phyloP scores from a whole-genome alignment of 1,284 basidiomycete species.

The Laetiporus sulphureus region DNA sequence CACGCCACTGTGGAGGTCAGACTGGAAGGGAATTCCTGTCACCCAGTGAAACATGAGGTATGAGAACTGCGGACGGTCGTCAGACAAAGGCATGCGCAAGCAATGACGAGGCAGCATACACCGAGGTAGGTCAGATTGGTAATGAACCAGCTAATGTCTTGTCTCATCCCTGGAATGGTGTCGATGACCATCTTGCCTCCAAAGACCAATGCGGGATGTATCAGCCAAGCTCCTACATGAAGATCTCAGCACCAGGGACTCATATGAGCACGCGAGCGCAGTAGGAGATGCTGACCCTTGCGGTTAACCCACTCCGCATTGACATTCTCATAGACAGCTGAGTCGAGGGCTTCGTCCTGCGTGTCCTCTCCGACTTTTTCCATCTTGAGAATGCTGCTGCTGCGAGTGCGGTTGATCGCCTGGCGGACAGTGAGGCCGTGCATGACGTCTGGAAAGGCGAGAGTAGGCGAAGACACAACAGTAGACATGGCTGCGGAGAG shows the following conservation, averaged over 20 bases:
- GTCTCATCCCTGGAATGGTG: conserved; percentile 89
- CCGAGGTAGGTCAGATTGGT: conserved; percentile 91
- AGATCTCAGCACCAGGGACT: conserved; percentile 1
- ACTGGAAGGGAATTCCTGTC: conserved; percentile 94
- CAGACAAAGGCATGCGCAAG: conserved; percentile 2
- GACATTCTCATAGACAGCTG: conserved; percentile 80
- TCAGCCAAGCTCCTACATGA: conserved; percentile 87
- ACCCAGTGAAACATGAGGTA: conserved; percentile 99
- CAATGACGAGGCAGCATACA: conserved; percentile 43
- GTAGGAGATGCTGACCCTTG: conserved; percentile 64
- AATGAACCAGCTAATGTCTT: conserved; percentile 93
- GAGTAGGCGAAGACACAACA: conserved; percentile 21
- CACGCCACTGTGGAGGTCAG: conserved; percentile 81
- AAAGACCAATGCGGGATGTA: conserved; percentile 91
- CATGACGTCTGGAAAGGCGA: conserved; percentile 20
- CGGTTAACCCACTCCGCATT: conserved; percentile 99
- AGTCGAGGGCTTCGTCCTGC: conserved; percentile 75
- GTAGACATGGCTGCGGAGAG: conserved; percentile 13
- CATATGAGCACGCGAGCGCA: background rate
- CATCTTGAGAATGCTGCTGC: conserved; percentile 81
- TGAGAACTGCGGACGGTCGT: conserved; percentile 54
- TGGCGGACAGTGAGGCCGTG: conserved; percentile 22
- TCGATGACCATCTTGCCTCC: conserved; percentile 91
- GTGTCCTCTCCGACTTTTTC: conserved; percentile 79
- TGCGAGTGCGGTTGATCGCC: conserved; percentile 54